phyloP scores from a whole-genome alignment of 768 basidiomycete genomes.

The Chlorophyllum brunneum region DNA sequence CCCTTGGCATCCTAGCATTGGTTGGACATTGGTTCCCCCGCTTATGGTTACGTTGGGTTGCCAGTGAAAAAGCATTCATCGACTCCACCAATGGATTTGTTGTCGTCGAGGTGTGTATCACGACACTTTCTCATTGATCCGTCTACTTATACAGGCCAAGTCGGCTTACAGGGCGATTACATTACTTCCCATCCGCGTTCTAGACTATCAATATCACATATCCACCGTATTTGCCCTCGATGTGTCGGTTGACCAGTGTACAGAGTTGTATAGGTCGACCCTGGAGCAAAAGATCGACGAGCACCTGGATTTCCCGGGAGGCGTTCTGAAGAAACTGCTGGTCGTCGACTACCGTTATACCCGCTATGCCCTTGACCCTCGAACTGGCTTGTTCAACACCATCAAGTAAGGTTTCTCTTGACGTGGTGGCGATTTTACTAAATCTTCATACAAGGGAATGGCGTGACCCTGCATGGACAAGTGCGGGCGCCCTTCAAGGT shows the following conservation, averaged over 20 bases:
- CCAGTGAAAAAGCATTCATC: slow-evolving; percentile 79
- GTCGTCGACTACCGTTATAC: slow-evolving; percentile 91
- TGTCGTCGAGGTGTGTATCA: slow-evolving; percentile 77
- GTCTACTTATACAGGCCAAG: slow-evolving; percentile 39
- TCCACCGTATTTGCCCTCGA: slow-evolving; percentile 70
- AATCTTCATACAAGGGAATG: slow-evolving; percentile 61
- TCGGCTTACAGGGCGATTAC: slow-evolving; percentile 81
- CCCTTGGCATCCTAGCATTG: slow-evolving; percentile 70
- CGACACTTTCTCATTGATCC: slow-evolving; percentile 1
- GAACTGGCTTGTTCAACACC: slow-evolving; percentile 77
- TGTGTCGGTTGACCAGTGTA: slow-evolving; percentile 19
- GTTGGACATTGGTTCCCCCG: slow-evolving; percentile 93
- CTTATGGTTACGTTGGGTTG: slow-evolving; percentile 86
- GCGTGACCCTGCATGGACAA: slow-evolving; percentile 77
- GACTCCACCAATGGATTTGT: slow-evolving; percentile 68
- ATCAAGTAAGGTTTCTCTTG: slow-evolving; percentile 51
- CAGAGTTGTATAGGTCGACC: slow-evolving; percentile 22
- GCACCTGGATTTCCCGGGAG: slow-evolving; percentile 28
- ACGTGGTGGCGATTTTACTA: neutral
- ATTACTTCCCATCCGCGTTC: slow-evolving; percentile 62
- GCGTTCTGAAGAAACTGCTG: slow-evolving; percentile 48
- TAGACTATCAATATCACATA: slow-evolving; percentile 74
- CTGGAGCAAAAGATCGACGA: slow-evolving; percentile 25
- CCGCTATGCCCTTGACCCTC: slow-evolving; percentile 82
- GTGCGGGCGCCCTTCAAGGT: slow-evolving; percentile 52